phyloP scores from a whole-genome alignment of 208 protist species.

The Trypanosomatidae sp. region DNA sequence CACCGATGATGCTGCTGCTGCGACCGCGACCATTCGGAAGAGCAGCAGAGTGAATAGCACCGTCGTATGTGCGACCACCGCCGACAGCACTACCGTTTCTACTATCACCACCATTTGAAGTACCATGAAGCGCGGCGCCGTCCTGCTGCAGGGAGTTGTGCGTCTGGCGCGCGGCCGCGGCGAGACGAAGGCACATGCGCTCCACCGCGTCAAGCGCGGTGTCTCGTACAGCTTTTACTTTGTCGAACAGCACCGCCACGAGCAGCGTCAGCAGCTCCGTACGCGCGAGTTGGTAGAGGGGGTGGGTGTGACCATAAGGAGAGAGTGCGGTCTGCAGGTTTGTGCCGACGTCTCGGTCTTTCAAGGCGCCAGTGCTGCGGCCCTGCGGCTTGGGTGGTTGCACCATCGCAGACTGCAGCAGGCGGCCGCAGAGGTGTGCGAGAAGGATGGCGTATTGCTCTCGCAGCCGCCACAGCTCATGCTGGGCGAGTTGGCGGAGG shows the following conservation, averaged over 20 bases:
- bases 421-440: constrained; percentile 52
- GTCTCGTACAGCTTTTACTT: constrained; percentile 74
- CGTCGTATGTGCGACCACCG: too few relatives aligned
- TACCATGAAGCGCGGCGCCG: too few relatives aligned
- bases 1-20: neutral
- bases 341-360: neutral
- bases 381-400: too few relatives aligned
- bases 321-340: neutral
- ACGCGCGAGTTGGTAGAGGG: constrained; percentile 57
- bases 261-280: constrained; percentile 69
- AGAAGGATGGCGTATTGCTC: constrained; percentile 60
- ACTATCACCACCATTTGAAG: too few relatives aligned
- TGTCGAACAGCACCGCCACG: constrained; percentile 78
- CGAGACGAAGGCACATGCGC: constrained; percentile 39
- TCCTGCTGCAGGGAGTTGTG: too few relatives aligned
- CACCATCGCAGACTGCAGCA: constrained; percentile 43
- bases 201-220: constrained; percentile 52
- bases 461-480: constrained; percentile 80
- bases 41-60: too few relatives aligned
- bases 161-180: too few relatives aligned
- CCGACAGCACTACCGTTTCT: too few relatives aligned
- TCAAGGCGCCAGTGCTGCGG: constrained; percentile 3
- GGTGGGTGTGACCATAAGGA: constrained; percentile 24
- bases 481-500: constrained; percentile 45
- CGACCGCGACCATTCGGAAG: constrained; percentile 8